A percentile compares a stretch with the other conserved stretches of the same genome.
Evolutionary conservation across 805 yeast species (phyloP).

Genomic region (Wickerhamomyces rabaulensis): DNA sequence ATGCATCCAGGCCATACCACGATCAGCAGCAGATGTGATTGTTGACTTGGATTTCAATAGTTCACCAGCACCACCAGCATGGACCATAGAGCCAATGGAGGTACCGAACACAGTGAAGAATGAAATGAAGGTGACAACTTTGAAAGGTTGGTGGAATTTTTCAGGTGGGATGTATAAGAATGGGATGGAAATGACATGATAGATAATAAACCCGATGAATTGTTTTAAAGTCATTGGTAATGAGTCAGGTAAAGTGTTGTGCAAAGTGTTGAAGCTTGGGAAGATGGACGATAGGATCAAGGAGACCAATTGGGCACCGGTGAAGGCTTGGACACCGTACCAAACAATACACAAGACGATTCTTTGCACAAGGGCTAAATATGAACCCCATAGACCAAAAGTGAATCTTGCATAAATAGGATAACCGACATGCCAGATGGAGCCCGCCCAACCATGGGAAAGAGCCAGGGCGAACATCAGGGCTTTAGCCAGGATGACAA

Average conservation of each 20-base stretch:
- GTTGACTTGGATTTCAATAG: slow-evolving; percentile 25
- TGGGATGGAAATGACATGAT: slow-evolving; percentile 30
- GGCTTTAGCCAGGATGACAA: slow-evolving; percentile 35
- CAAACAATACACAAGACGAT: slow-evolving; percentile 40
- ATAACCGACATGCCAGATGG: slow-evolving; percentile 44
- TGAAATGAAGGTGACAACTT: slow-evolving; percentile 24
- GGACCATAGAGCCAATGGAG: slow-evolving; percentile 26
- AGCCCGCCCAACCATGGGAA: slow-evolving; percentile 42
- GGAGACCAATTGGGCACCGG: slow-evolving; percentile 40
- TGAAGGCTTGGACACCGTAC: slow-evolving; percentile 40
- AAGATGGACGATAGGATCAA: slow-evolving; percentile 34
- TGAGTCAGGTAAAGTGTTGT: slow-evolving; percentile 33
- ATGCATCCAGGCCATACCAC: slow-evolving; percentile 28
- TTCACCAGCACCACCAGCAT: slow-evolving; percentile 30
- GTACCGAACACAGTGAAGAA: slow-evolving; percentile 33
- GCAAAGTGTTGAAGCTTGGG: slow-evolving; percentile 32
- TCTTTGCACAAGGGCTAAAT: slow-evolving; percentile 38
- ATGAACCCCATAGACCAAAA: slow-evolving; percentile 43
- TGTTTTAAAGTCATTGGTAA: slow-evolving; percentile 37
- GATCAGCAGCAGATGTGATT: slow-evolving; percentile 22
- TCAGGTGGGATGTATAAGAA: slow-evolving; percentile 29
- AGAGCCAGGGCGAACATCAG: slow-evolving; percentile 36
- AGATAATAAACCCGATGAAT: slow-evolving; percentile 35
- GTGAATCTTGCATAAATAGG: slow-evolving; percentile 38
- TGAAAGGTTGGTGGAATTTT: slow-evolving; percentile 25